Base-by-base conservation (phyloP, 345 rosid genomes). In the Dimocarpus longan region DNA sequence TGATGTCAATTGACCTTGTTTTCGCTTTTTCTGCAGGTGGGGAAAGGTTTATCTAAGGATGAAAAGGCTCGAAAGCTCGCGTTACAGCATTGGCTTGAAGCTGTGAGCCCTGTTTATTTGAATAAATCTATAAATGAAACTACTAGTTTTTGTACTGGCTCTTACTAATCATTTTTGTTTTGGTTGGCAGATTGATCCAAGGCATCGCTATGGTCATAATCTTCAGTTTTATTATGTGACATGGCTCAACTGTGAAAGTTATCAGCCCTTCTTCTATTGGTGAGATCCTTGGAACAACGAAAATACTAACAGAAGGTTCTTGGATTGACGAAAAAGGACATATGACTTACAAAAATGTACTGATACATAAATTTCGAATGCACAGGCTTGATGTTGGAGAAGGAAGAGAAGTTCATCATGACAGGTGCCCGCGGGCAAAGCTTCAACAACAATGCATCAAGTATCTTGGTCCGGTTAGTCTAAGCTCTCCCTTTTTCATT, bases 71-170 rank as follows among this genome's bases (percentile, higher is more conserved):
- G 94, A 62, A 90, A 95, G 73, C 91, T 95, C 65, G 98, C 98
- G 77, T 84, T 95, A 77, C 98, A 93, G 79, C 98, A 95, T 74
- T 95, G 98, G 98, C 98, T 95, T 43, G 98, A 95, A 70, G 98
- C 97, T 11, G 98, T 95, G 86, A 92, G 97, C 82, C 37, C 57
- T 13, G 50, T 22, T 74, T 66, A 62, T 56, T 40, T 26, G 28
- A 11, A 39, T 28, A 42, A n/a, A 77, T 50, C 6, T 68, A 43
- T 40, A 0, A n/a, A 46, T 16, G 63, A 67, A 54, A 7, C 75
- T 56, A 10, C 57, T 28, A 39, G 65, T 37, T 70, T 79, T 52
- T 68, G 28, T 59, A 77, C 52, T 70, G 52, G 59, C 65, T 57
- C 42, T 68, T 76, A 59, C 76, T 82, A 50, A 80, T 62, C 43